phyloP scores from a whole-genome alignment of 2,329 filamentous ascomycete genomes.

The Stagonosporopsis cucurbitacearum region DNA sequence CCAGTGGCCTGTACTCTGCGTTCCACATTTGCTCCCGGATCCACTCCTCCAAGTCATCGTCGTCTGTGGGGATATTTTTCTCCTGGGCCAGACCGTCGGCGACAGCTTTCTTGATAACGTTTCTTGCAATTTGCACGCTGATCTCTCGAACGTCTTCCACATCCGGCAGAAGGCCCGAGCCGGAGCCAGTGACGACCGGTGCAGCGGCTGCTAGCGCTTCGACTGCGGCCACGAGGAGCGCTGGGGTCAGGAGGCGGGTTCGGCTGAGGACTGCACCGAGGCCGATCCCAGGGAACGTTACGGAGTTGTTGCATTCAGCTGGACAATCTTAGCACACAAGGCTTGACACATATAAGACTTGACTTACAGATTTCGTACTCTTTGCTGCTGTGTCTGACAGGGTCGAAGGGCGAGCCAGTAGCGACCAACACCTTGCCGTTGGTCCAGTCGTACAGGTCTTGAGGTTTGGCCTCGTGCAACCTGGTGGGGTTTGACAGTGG shows the following conservation, averaged over 20 bases:
- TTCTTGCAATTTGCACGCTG: constrained; percentile 77
- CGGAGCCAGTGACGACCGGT: constrained; percentile 70
- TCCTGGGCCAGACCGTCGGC: constrained; percentile 72
- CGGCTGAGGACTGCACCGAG: constrained; percentile 78
- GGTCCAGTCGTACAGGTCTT: constrained; percentile 80
- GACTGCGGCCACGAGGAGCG: constrained; percentile 82
- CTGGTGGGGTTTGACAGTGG: constrained; percentile 86
- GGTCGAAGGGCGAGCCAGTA: constrained; percentile 81
- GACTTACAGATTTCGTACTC: constrained; percentile 61
- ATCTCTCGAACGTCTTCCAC: constrained; percentile 76
- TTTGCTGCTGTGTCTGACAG: constrained; percentile 67
- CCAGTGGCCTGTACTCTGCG: constrained; percentile 70
- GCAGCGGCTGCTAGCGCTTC: constrained; percentile 73
- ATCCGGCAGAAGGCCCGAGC: constrained; percentile 73
- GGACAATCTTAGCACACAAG: constrained; percentile 29
- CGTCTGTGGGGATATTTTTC: constrained; percentile 66
- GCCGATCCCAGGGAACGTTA: constrained; percentile 85
- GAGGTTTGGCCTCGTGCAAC: constrained; percentile 80
- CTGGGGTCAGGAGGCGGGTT: constrained; percentile 70
- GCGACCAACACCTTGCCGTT: constrained; percentile 78
- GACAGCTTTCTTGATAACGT: constrained; percentile 74
- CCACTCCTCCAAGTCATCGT: constrained; percentile 70
- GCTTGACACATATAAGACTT: constrained; percentile 30
- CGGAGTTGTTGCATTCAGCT: constrained; percentile 89
- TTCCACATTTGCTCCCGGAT: constrained; percentile 83